Percentiles rank a stretch among this genome's conserved stretches.
Evolutionary conservation across 306 rosid species (phyloP).

Genomic region (Inga leiocalycina): DNA sequence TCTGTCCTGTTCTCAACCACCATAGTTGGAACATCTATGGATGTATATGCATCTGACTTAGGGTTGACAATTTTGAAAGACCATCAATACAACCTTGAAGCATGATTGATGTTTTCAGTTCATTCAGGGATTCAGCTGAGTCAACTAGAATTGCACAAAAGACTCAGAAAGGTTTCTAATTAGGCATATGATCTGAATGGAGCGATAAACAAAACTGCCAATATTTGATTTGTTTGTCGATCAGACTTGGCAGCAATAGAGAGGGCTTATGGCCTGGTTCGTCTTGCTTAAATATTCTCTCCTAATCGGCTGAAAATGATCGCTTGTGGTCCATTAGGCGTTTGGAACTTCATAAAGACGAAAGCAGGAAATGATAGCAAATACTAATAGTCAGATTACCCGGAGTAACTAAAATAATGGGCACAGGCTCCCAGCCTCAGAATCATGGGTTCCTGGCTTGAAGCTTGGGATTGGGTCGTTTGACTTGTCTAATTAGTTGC

Average conservation of each 20-base stretch:
- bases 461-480: background rate
- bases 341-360: background rate
- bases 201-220: background rate
- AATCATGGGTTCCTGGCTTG: background rate
- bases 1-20: background rate
- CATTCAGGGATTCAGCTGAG: background rate
- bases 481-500: background rate
- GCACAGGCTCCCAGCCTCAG: background rate
- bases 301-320: background rate
- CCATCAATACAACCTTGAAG: background rate
- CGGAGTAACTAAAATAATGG: background rate
- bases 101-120: background rate
- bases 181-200: background rate
- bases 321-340: background rate
- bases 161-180: background rate
- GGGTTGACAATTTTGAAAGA: background rate
- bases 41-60: background rate
- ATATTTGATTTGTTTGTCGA: background rate
- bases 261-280: background rate
- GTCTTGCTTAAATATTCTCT: background rate
- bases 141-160: background rate
- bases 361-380: background rate
- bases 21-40: background rate
- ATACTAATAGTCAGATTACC: background rate
- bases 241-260: background rate